Base-by-base conservation (phyloP, 2,329 filamentous ascomycete species). In the Ophiostoma angusticollis region DNA sequence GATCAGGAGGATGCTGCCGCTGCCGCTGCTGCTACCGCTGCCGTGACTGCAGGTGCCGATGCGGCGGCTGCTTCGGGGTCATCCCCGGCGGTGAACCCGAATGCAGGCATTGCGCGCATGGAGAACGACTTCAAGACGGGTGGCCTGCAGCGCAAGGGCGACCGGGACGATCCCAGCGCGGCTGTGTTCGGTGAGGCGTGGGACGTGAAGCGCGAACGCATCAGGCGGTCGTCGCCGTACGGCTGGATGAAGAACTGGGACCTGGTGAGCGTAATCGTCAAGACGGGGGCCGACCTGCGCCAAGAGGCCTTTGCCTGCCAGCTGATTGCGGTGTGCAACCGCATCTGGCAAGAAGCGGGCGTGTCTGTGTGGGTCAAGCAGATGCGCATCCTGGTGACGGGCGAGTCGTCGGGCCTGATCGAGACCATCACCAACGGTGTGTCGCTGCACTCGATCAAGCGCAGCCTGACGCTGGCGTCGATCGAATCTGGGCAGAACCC, bases 211-310 rank as follows among this genome's bases (percentile, higher is more conserved):
- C 84, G 81, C 52, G 84, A 89, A 58, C 80, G 84, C 16, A 85
- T 91, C 54, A 72, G 84, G 45, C 80, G 82, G 50, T 82, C 82
- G 1, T 89, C 83, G 1, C 84, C 84, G 0, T 91, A 87, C 53
- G 84, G 84, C 9, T 85, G 81, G 75, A 84, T 86, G 78, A 84
- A 84, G 61, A 89, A 86, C 53, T 91, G 84, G 84, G 84, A 91
- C 52, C 68, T 91, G 18, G 68, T 91, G 45, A 87, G 81, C 53
- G 83, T 91, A 43, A 91, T 91, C 53, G 80, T 91, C 50, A 91
- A 91, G 63, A 91, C 84, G 9, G 83, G 84, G 3, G 80, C 80
- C 3, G 83, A 91, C 58, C 63, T 91, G 45, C 71, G 84, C 36
- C 84, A 91, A 61, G 84, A 91, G 59, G 83, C 84, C 0, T 91